Evolutionary conservation across 2,329 filamentous ascomycete genomes (phyloP), one percentile per base, ranked within the genome.

Genomic region (Beauveria sp.): DNA sequence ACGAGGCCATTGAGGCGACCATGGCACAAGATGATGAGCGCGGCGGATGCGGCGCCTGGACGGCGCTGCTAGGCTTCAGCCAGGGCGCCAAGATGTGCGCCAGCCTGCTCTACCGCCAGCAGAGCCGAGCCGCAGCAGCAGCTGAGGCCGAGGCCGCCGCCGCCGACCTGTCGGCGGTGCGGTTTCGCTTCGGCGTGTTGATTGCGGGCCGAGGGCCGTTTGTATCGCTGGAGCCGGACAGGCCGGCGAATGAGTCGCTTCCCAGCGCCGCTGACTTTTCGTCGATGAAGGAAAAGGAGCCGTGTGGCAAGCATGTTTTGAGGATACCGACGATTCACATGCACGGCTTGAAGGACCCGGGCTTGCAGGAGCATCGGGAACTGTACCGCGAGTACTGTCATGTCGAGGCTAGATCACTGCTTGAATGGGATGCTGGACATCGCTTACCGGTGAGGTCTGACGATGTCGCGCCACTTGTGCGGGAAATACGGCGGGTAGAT

Each of bases 401-500:
- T 55, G 68, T 75, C 10, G 79, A 77, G 0, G 83, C 75, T 3
- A 75, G 80, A 6, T 78, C 73, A 44, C 63, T 91, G 51, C 71
- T 92, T 1, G 86, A 91, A 70, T 92, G 89, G 90, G 81, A 90
- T 61, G 89, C 88, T 0, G 80, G 79, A 1, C 90, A 93, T 70
- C 76, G 89, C 6, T 77, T 93, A 54, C 87, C 89, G 2, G 80
- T 92, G 62, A 89, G 88, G 76, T 77, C 74, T 24, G 74, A 72
- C 34, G 89, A 92, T 71, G 87, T 92, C 3, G 77, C 82, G n/a
- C 62, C 63, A 20, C 66, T 75, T 3, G 62, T 65, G 20, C 57
- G 52, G 0, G 55, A 65, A 16, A 72, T 75, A 2, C 37, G 51
- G 5, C 34, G 56, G 26, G 37, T 59, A 18, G 56, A 46, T 3